These are phyloP conservation scores for Cladosporium sp. DNA, from an alignment of 2,329 filamentous ascomycete species.

Conservation along the genomic window DNA sequence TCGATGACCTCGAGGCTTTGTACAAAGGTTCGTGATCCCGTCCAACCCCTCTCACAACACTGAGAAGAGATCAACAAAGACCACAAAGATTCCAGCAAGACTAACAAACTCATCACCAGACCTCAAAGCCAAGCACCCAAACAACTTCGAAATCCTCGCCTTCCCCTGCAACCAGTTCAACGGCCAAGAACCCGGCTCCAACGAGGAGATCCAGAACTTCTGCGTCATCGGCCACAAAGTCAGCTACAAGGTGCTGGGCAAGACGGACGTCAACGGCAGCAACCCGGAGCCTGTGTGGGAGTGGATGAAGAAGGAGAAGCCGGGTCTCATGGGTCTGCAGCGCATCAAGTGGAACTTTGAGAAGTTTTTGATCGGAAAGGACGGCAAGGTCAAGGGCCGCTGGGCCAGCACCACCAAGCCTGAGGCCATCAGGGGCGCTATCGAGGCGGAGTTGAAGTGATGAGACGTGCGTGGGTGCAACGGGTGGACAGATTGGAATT, in stretches of 20 bases:
- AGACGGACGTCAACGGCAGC: conserved; percentile 90
- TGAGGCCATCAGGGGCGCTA: conserved; percentile 67
- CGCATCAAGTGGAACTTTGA: conserved; percentile 99
- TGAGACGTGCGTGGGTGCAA: background rate
- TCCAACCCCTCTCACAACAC: background rate
- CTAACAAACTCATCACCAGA: no score
- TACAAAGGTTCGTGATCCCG: conserved; percentile 57
- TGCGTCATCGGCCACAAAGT: conserved; percentile 95
- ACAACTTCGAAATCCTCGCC: conserved; percentile 81
- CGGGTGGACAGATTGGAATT: background rate
- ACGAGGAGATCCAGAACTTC: conserved; percentile 60
- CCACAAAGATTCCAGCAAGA: background rate
- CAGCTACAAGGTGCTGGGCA: conserved; percentile 82
- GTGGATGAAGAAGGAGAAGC: conserved; percentile 66
- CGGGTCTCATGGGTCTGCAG: conserved; percentile 83
- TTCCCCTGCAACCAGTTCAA: conserved; percentile 99
- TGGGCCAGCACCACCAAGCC: conserved; percentile 90
- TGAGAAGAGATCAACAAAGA: background rate
- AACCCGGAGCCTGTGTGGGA: conserved; percentile 72
- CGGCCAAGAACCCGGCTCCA: conserved; percentile 75
- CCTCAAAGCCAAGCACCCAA: conserved; percentile 62
- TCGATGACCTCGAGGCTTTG: conserved; percentile 81
- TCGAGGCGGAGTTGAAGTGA: conserved; percentile 63
- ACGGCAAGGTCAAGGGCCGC: conserved; percentile 77
- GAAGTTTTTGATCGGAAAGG: conserved; percentile 85